Evolutionary conservation across 1,284 basidiomycete species (phyloP), one percentile per base, ranked within the genome.

Genomic region (Tremellales sp.): DNA sequence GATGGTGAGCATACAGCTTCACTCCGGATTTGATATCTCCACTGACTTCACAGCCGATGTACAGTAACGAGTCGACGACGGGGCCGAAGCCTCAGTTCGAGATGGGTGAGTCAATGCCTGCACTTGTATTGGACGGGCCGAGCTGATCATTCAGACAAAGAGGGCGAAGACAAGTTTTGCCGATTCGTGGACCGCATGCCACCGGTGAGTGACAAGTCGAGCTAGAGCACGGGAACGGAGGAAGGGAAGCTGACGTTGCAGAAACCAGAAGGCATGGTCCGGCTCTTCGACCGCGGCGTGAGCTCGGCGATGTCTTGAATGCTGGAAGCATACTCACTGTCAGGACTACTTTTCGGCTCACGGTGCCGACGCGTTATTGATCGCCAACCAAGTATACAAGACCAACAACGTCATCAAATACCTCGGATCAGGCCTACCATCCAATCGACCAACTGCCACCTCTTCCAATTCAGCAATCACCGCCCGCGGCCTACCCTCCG

Each of bases 291-390:
- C 62, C 83, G 90, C 48, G 72, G 70, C 26, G 75, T 75, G 50
- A 52, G 73, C 55, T 40, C 13, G 27, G 10, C 29, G 40, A 52
- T 42, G 17, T 15, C 5, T 23, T 17, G 17, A 13, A 24, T 31
- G n/a, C 6, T 41, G 37, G 25, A 23, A 40, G 13, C 3, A 7
- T 29, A 41, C 24, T 17, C 36, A 13, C 66, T 68, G 23, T 33
- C 79, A 83, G 60, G 86, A 91, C 19, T 97, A 84, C 75, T 97
- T 89, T 75, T 84, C 85, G 12, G 86, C 84, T 0, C 91, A 97
- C 65, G 93, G 91, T 0, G 75, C 84, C 4, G 94, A 97, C 70
- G 96, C 94, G 1, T 76, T 84, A 35, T 89, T 85, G 63, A 84
- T 97, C 56, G 93, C 93, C 3, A 80, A 85, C 29, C 79, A 89